Conservation (phyloP, 176 grass and related monocot genomes). For the Rhipidocladum racemiflorum region DNA sequence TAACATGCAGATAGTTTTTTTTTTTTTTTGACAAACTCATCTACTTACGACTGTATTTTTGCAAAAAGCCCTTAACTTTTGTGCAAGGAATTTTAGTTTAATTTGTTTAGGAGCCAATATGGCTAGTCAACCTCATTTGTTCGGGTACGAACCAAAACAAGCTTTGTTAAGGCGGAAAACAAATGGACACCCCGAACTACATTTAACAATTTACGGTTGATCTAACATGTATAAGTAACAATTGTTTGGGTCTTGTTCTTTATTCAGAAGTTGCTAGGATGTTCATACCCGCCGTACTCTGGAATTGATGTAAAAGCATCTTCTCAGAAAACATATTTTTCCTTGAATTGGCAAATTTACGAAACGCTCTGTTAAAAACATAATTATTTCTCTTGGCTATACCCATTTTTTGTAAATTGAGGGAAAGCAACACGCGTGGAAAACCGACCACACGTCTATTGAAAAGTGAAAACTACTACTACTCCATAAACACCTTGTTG, state of each 20-base stretch:
- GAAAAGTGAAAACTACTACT: not conserved
- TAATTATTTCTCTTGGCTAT: not conserved
- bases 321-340: not conserved
- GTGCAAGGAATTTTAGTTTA: too few relatives aligned
- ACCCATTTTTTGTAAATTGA: not conserved
- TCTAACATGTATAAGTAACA: not conserved
- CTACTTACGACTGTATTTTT: too few relatives aligned
- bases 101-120: not conserved
- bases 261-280: not conserved
- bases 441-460: not conserved
- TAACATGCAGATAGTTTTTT: too few relatives aligned
- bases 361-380: not conserved
- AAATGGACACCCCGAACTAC: not conserved
- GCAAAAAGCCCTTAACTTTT: too few relatives aligned
- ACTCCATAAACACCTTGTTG: not conserved
- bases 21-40: too few relatives aligned
- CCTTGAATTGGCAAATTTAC: not conserved
- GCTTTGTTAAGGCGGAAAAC: not conserved
- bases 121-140: not conserved
- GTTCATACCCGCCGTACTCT: not conserved
- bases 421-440: not conserved
- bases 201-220: not conserved
- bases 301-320: not conserved
- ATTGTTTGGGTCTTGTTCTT: not conserved
- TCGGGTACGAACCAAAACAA: not conserved